Percentiles rank a stretch among this genome's conserved stretches.
These are phyloP conservation scores for Penstemon davidsonii DNA, from an alignment of 257 asterid genomes.

Conservation along the genomic window DNA sequence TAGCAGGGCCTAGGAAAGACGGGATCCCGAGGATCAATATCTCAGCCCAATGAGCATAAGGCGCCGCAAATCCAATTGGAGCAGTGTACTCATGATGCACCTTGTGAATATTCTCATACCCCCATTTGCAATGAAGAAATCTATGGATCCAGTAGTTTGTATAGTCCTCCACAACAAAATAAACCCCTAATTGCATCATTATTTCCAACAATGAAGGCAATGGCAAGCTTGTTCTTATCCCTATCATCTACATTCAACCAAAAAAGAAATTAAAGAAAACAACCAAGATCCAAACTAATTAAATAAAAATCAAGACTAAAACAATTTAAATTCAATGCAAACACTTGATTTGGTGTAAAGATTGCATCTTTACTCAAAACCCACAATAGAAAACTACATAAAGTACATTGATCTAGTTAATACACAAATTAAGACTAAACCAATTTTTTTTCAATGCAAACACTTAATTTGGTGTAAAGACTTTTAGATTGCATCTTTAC, in stretches of 20 bases:
- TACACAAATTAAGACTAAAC: background rate
- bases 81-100: constrained; percentile 97
- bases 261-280: background rate
- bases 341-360: background rate
- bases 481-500: constrained; percentile 6
- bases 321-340: background rate
- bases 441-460: background rate
- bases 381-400: constrained; percentile 3
- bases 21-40: constrained; percentile 97
- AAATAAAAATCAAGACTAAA: background rate
- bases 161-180: constrained; percentile 88
- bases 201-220: constrained; percentile 87
- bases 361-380: constrained; percentile 22
- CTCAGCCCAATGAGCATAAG: constrained; percentile 98
- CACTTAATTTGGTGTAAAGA: background rate
- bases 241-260: constrained; percentile 58
- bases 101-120: constrained; percentile 93
- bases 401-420: background rate
- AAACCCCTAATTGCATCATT: constrained; percentile 61
- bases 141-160: constrained; percentile 96
- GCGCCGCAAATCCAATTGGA: constrained; percentile 94
- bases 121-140: constrained; percentile 88
- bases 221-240: constrained; percentile 86
- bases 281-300: constrained; percentile 12
- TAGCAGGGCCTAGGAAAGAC: constrained; percentile 85